Conservation (phyloP, 495 filamentous ascomycete genomes). For the Penicillium subrubescens region DNA sequence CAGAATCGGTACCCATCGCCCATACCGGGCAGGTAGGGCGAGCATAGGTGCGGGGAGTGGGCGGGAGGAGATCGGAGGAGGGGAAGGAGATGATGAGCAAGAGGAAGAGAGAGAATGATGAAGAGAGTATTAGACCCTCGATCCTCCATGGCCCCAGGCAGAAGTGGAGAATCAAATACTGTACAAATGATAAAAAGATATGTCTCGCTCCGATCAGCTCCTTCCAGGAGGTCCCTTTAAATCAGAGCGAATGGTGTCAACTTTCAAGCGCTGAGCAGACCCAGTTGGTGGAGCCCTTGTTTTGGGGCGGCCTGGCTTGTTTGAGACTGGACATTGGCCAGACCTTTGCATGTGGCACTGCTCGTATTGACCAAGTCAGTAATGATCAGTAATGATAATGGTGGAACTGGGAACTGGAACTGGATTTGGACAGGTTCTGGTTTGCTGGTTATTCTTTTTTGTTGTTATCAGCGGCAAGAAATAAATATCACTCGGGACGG, state of each 20-base stretch:
- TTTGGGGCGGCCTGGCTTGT: slow-evolving; percentile 1
- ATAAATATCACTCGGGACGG: background rate
- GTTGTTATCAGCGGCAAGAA: background rate
- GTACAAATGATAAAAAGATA: background rate
- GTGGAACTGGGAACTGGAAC: too few species aligned
- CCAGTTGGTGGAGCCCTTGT: slow-evolving; percentile 5
- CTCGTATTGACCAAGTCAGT: slow-evolving; percentile 8
- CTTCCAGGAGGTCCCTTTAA: slow-evolving; percentile 9
- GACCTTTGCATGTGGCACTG: background rate
- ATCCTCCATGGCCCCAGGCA: slow-evolving; percentile 17
- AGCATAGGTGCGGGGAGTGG: slow-evolving; percentile 18
- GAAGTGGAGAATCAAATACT: slow-evolving; percentile 9
- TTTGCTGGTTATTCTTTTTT: background rate
- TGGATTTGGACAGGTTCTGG: background rate
- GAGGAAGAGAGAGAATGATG: background rate
- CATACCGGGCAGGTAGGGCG: slow-evolving; percentile 28
- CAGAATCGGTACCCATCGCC: slow-evolving; percentile 27
- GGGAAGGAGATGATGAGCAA: background rate
- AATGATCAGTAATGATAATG: slow-evolving; percentile 4
- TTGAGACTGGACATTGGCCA: slow-evolving; percentile 1
- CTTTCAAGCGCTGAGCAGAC: background rate
- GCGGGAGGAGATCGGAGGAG: background rate
- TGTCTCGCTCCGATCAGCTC: background rate
- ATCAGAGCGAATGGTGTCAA: slow-evolving; percentile 1
- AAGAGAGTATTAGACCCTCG: background rate